Base-by-base conservation (phyloP, 805 yeast species). In the Gaillardinia entomophila region DNA sequence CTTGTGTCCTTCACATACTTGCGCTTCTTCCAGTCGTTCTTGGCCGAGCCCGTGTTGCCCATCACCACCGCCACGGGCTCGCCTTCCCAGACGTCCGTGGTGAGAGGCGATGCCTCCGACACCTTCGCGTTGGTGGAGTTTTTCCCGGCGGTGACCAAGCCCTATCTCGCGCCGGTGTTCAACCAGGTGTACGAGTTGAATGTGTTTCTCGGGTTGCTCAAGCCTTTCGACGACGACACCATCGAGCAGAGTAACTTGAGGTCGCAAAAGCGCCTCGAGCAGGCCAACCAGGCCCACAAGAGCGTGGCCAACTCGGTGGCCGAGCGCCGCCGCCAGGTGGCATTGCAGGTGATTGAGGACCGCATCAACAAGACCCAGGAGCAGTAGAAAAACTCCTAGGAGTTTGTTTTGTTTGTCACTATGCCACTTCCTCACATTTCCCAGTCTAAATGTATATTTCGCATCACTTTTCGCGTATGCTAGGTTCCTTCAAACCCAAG, bases 81-180 rank as follows among this genome's bases (percentile, higher is more conserved):
- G 16, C 38, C 42, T 10, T 20, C 53, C 4, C 43, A 51, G 34
- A 43, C 50, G 23, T 32, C 51, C 14, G 51, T 67, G 16, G 59
- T 79, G 8, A 56, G 72, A 17, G 96, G 97, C 24, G 96, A 88
- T 55, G 95, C 96, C 0, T 79, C 92, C 0, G 96, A 89, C 44
- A 82, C 90, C 1, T 89, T 89, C 64, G 78, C 84, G 34, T 68
- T 89, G 40, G 79, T 80, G 20, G 81, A 82, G 46, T 86, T 89
- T 53, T 89, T 89, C 75, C 97, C 97, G 1, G 76, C 68, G 30
- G 51, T 72, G 1, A 23, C 72, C 2, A 75, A 76, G 34, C 73
- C 76, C 3, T 40, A 70, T 16, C 52, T 86, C 30, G 62, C 65
- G 22, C 75, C 77, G 1, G 45, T 78, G 0, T 78, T 79, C 38